Base-by-base conservation (phyloP, 441 rosid genomes). In the Erodium trifolium region DNA sequence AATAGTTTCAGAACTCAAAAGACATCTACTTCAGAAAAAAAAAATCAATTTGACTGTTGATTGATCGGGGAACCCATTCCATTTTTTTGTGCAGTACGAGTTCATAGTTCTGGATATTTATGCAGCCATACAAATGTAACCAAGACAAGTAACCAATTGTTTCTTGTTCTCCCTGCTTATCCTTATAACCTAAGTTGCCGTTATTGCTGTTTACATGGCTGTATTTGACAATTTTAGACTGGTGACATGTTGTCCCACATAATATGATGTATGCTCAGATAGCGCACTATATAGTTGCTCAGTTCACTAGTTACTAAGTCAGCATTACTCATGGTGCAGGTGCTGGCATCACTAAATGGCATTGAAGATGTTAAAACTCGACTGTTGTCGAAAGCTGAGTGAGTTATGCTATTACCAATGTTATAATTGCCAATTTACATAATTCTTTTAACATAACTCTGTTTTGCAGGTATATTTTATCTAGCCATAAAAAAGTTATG, bases 301-400 rank as follows among this genome's bases (percentile, higher is more conserved):
- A 29, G 18, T 63, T 63, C 18, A n/a, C 16, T 31, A 63, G 18
- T 63, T 63, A 34, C 31, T 63, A 31, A 27, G 65, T 63, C 39
- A 11, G 2, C 31, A 63, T 6, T 29, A 29, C n/a, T 63, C 43
- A n/a, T 81, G 18, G 18, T 51, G 77, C 87, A 94, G 97, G 92
- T 91, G 60, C 76, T 94, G 74, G 83, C 81, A 67, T 88, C 96
- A 4, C 79, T 91, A 37, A 82, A 88, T 82, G 90, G 89, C 76
- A 84, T 94, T 70, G 81, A 81, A 75, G 87, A 86, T 77, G 79
- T 75, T 66, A 83, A 78, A 73, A 83, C 89, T 19, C 92, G 97
- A 67, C 65, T 94, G 70, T 75, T 75, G 60, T 85, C 96, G 34
- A 94, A 94, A 84, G 82, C 85, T 51, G 87, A 83, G 99, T 93